Conservation (phyloP, 2,329 filamentous ascomycete species). For the Ophiobolus disseminans region DNA sequence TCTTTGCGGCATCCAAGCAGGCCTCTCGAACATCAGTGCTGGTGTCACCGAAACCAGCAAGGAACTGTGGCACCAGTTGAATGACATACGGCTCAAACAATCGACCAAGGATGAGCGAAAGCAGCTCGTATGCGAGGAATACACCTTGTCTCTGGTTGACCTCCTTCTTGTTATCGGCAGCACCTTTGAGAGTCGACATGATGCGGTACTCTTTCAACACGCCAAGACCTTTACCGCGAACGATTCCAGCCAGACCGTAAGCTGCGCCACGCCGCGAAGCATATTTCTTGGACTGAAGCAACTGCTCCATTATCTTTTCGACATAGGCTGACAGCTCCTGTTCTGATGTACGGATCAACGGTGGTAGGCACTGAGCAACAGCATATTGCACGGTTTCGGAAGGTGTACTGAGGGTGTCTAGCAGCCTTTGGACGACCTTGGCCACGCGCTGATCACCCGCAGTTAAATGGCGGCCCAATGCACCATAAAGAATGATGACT, state of each 20-base stretch:
- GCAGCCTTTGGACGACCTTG: constrained; percentile 82
- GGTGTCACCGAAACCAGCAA: constrained; percentile 86
- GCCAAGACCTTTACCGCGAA: constrained; percentile 84
- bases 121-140: constrained; percentile 86
- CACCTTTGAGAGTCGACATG: constrained; percentile 78
- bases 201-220: constrained; percentile 85
- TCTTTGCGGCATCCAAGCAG: constrained; percentile 90
- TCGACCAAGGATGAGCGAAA: constrained; percentile 84
- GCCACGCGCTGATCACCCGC: constrained; percentile 86
- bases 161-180: constrained; percentile 95
- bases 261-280: constrained; percentile 91
- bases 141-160: constrained; percentile 86
- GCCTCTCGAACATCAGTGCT: constrained; percentile 91
- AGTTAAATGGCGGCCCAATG: constrained; percentile 85
- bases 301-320: constrained; percentile 77
- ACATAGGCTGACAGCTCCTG: constrained; percentile 83
- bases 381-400: constrained; percentile 98
- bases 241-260: constrained; percentile 90
- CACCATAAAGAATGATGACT: constrained; percentile 96
- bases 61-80: constrained; percentile 88
- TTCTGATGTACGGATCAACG: constrained; percentile 81
- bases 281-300: constrained; percentile 90
- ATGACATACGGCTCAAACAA: constrained; percentile 97
- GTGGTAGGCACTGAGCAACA: constrained; percentile 90
- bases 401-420: constrained; percentile 88